A percentile compares a stretch with the other conserved stretches of the same genome.
Evolutionary conservation across 1,284 basidiomycete genomes (phyloP).

Genomic region (Takashimella tepidaria): DNA sequence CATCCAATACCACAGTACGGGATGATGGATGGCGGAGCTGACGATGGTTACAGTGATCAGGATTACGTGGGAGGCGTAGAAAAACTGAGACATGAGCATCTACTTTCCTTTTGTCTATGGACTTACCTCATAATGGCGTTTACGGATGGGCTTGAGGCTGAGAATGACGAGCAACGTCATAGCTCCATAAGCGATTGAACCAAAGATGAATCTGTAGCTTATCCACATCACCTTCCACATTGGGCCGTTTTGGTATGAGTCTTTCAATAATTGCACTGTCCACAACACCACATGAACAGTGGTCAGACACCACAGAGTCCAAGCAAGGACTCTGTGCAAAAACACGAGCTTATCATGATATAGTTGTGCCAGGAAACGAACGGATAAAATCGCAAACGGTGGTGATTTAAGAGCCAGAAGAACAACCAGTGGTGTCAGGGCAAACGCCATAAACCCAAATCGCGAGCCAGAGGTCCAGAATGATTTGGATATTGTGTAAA

Average conservation of each 20-base stretch:
- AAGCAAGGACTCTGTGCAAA: slow-evolving; percentile 67
- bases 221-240: slow-evolving; percentile 62
- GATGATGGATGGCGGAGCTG: slow-evolving; percentile 63
- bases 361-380: slow-evolving; percentile 62
- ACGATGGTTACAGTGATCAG: slow-evolving; percentile 61
- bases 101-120: not conserved
- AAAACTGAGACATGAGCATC: slow-evolving; percentile 46
- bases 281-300: slow-evolving; percentile 67
- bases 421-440: slow-evolving; percentile 69
- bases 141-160: slow-evolving; percentile 62
- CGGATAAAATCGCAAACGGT: slow-evolving; percentile 74
- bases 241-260: slow-evolving; percentile 52
- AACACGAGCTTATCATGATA: slow-evolving; percentile 71
- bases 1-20: slow-evolving; percentile 57
- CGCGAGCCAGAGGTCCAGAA: slow-evolving; percentile 73
- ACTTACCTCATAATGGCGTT: slow-evolving; percentile 61
- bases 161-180: slow-evolving; percentile 64
- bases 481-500: slow-evolving; percentile 63
- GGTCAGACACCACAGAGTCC: slow-evolving; percentile 67
- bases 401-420: slow-evolving; percentile 74
- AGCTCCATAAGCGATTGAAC: slow-evolving; percentile 64
- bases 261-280: slow-evolving; percentile 64
- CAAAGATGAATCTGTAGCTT: slow-evolving; percentile 68
- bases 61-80: slow-evolving; percentile 67
- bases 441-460: slow-evolving; percentile 70